These are phyloP conservation scores for Salvia hispanica DNA, from an alignment of 257 asterid genomes.

Conservation along the genomic window DNA sequence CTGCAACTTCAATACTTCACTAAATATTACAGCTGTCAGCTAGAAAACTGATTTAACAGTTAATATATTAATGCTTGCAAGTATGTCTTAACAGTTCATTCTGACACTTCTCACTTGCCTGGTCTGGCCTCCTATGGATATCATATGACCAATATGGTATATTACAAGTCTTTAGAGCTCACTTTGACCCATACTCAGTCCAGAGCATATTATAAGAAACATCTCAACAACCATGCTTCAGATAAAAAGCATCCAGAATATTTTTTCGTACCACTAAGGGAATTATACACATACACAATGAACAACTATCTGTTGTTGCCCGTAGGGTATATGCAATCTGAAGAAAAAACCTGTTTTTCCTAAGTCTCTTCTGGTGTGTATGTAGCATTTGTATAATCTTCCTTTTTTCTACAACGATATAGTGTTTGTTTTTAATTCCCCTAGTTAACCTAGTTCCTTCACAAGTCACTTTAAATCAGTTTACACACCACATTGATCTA, in stretches of 20 bases:
- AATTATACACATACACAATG: conserved; percentile 7
- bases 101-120: conserved; percentile 4
- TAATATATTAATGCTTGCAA: not conserved
- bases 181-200: not conserved
- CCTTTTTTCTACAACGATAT: not conserved
- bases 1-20: conserved; percentile 21
- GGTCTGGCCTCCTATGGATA: not conserved
- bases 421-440: not conserved
- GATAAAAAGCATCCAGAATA: conserved; percentile 10
- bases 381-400: not conserved
- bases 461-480: conserved; percentile 6
- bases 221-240: conserved; percentile 18
- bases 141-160: not conserved
- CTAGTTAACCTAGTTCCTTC: not conserved
- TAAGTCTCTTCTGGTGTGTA: not conserved
- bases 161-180: conserved; percentile 9
- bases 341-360: not conserved
- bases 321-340: not conserved
- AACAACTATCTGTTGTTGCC: not conserved
- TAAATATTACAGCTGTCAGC: not conserved
- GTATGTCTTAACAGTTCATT: conserved; percentile 2
- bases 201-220: not conserved
- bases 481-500: not conserved
- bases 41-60: not conserved
- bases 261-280: not conserved